Conservation (phyloP, 192 early-diverging fungal species). For the Martensiomyces pterosporus region DNA sequence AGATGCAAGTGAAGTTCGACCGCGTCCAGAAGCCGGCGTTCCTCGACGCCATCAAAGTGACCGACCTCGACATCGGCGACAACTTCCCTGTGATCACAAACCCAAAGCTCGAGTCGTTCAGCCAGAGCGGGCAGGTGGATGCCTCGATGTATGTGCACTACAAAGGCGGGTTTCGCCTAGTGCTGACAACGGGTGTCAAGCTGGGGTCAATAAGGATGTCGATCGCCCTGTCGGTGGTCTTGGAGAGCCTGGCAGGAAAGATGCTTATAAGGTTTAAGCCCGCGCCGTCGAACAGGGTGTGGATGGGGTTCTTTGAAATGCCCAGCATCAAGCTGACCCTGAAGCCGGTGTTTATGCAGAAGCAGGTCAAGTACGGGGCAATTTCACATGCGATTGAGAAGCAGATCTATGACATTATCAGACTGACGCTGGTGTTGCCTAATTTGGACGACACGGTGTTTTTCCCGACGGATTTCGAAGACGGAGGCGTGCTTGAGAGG, state of each 20-base stretch:
- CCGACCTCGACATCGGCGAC: slow-evolving; percentile 72
- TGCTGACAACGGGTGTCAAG: slow-evolving; percentile 66
- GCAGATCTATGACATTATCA: slow-evolving; percentile 75
- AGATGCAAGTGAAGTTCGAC: slow-evolving; percentile 58
- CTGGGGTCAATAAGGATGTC: slow-evolving; percentile 66
- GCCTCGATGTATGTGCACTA: slow-evolving; percentile 77
- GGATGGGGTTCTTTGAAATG: slow-evolving; percentile 81
- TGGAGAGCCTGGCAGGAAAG: slow-evolving; percentile 70
- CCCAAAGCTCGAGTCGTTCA: slow-evolving; percentile 67
- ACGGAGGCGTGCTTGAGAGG: slow-evolving; percentile 57
- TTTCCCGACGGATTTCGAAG: slow-evolving; percentile 53
- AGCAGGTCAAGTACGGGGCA: slow-evolving; percentile 70
- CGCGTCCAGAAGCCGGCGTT: slow-evolving; percentile 62
- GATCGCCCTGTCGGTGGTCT: slow-evolving; percentile 69
- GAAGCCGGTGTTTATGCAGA: slow-evolving; percentile 78
- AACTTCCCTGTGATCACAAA: slow-evolving; percentile 73
- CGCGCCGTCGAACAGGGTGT: slow-evolving; percentile 75
- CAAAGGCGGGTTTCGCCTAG: slow-evolving; percentile 68
- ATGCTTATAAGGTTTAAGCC: slow-evolving; percentile 73
- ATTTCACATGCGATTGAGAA: slow-evolving; percentile 85
- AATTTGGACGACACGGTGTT: slow-evolving; percentile 88
- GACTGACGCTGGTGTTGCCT: slow-evolving; percentile 75
- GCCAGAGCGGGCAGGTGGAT: slow-evolving; percentile 67
- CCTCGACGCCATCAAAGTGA: slow-evolving; percentile 75
- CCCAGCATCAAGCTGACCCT: slow-evolving; percentile 70